Evolutionary conservation across 73 alveolate species (phyloP), one percentile per base, ranked within the genome.

Genomic region (Symbiodinium natans): DNA sequence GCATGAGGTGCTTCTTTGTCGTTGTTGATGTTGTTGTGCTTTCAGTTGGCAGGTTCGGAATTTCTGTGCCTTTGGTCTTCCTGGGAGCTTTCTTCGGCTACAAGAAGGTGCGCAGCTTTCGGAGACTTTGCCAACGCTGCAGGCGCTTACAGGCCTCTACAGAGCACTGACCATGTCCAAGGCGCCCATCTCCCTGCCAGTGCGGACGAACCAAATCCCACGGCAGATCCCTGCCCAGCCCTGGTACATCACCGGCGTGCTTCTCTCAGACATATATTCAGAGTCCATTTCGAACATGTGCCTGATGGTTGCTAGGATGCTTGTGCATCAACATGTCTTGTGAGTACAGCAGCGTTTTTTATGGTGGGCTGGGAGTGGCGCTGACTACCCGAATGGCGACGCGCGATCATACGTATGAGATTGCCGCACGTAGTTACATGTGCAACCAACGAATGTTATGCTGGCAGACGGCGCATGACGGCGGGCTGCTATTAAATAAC

Each of bases 141-240:
- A 46, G 59, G 13, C 59, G 13, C 13, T 6, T 46, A 13, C 59
- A 6, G 6, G 46, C 25, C 7, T 19, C 46, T 75, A 25, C 27
- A 8, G 46, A 75, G 33, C 48, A 31, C 63, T 13, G 29, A 3
- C 83, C 41, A 31, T 38, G 36, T 33, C 27, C 77, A 41, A 82
- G 89, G 94, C 93, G 42, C 93, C 94, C 31, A 83, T 93, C 54
- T 82, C 93, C 17, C 89, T 93, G 21, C 99, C 99, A 8, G 99
- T 93, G 31, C 93, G 99, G 15, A 93, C 99, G 9, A 93, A 93
- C 88, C 93, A 93, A 82, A 93, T 93, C 82, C 99, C 99, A 2
- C 99, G 99, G 59, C 99, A 93, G 77, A 89, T 93, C 38, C 99
- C 99, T 40, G 94, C 84, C 21, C 99, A 93, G 74, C 99, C 99